Evolutionary conservation across 2,329 filamentous ascomycete species (phyloP), one percentile per base, ranked within the genome.

Genomic region (Claviceps sp.): DNA sequence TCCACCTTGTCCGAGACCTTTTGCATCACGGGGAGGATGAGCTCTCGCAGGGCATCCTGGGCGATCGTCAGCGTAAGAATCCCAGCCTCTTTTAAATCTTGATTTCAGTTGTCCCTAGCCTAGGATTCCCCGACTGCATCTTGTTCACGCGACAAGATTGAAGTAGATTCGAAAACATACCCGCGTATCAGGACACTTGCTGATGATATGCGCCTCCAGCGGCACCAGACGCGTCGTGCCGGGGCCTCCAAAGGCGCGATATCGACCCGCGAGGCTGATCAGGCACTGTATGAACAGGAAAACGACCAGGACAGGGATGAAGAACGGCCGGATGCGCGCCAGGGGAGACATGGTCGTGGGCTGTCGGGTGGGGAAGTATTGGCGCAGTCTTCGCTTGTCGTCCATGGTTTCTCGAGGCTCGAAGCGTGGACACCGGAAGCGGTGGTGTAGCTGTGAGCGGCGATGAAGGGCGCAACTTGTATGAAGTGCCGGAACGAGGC

Each of bases 151-250:
- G 16, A 4, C 36, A 41, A 22, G 16, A 6, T 13, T 11, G 30
- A 34, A 11, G 30, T 34, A 11, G 30, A 34, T 34, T 34, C 30
- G 4, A 11, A 34, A 30, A 55, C 69, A 11, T 62, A 79, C 77
- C 66, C 76, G 78, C 2, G 93, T 89, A 68, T 98, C 93, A 0
- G 91, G 90, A 62, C 93, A 98, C 75, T 97, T 96, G 70, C 83
- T 87, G 84, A 97, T 98, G 60, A 97, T 93, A 67, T 97, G 91
- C 52, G 89, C 87, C 66, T 98, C 93, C 2, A 98, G 70, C 4
- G 89, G 86, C 4, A 97, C 85, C 53, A 74, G 68, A 30, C 26
- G 46, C 41, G 30, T 20, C n/a, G 43, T 22, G n/a, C 20, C 16
- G 13, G 13, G 13, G 30, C 30, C 30, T 14, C 30, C 20, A n/a